These are phyloP conservation scores for Filobasidium uniguttulatum DNA, from an alignment of 1,284 basidiomycete genomes.

Conservation along the genomic window DNA sequence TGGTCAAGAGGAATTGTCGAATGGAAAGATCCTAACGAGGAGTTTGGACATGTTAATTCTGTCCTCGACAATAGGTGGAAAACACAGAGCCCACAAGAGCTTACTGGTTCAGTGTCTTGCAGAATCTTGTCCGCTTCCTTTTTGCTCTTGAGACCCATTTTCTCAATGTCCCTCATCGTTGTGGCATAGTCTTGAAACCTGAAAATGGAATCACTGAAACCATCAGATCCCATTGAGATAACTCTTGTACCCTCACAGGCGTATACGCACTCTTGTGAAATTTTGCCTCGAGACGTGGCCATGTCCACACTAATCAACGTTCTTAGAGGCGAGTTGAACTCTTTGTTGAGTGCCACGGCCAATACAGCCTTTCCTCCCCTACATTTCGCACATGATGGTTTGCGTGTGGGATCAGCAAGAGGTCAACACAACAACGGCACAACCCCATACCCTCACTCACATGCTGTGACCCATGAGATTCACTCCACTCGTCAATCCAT, in stretches of 20 bases:
- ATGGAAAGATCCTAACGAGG: slow-evolving; percentile 35
- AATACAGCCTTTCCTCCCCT: slow-evolving; percentile 46
- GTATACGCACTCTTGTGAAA: slow-evolving; percentile 38
- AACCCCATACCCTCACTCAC: slow-evolving; percentile 24
- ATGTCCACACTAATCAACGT: slow-evolving; percentile 44
- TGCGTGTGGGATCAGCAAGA: neutral
- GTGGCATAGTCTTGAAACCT: slow-evolving; percentile 39
- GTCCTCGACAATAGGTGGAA: neutral
- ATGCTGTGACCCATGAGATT: slow-evolving; percentile 45
- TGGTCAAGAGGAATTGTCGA: slow-evolving; percentile 47
- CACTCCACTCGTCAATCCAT: slow-evolving; percentile 22
- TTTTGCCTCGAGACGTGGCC: slow-evolving; percentile 40
- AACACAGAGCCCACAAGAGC: slow-evolving; percentile 13
- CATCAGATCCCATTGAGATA: neutral
- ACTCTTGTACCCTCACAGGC: neutral
- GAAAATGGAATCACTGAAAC: neutral
- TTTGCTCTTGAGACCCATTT: slow-evolving; percentile 35
- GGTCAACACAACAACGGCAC: neutral
- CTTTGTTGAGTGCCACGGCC: slow-evolving; percentile 39
- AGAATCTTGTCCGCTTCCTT: slow-evolving; percentile 43
- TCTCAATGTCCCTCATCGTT: slow-evolving; percentile 41
- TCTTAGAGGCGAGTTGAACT: slow-evolving; percentile 32
- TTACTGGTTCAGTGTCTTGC: slow-evolving; percentile 36
- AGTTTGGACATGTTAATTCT: no score
- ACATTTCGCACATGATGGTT: neutral